A percentile compares a stretch with the other conserved stretches of the same genome.
Conservation (phyloP, 2,329 filamentous ascomycete genomes). For the Claviceps pazoutovae region DNA sequence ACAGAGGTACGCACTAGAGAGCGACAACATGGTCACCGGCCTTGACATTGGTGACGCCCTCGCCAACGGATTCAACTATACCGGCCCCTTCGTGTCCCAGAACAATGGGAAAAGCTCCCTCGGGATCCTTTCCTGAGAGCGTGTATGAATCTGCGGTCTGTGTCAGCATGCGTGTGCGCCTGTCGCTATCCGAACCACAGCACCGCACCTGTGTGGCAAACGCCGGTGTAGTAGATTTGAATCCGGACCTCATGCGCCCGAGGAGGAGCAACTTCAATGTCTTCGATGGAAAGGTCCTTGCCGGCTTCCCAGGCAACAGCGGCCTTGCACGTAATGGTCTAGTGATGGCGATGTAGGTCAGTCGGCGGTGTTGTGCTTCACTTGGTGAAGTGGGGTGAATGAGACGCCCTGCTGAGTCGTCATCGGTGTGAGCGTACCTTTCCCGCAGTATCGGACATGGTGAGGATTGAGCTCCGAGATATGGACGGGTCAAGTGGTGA, state of each 20-base stretch:
- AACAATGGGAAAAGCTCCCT: constrained; percentile 83
- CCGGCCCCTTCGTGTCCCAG: constrained; percentile 85
- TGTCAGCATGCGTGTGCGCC: constrained; percentile 3
- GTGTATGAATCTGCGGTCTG: constrained; percentile 66
- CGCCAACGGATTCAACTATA: constrained; percentile 83
- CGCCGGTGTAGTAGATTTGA: constrained; percentile 92
- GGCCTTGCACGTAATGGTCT: constrained; percentile 95
- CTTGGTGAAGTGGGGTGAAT: constrained; percentile 1
- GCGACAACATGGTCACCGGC: constrained; percentile 81
- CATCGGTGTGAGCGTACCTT: constrained; percentile 4
- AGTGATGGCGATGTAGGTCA: constrained; percentile 4
- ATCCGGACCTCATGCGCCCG: constrained; percentile 92
- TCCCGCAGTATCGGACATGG: constrained; percentile 6
- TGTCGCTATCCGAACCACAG: neutral
- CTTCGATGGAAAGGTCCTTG: constrained; percentile 77
- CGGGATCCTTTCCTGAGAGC: constrained; percentile 89
- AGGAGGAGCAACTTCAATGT: constrained; percentile 81
- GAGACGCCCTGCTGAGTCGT: constrained; percentile 2
- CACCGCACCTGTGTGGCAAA: constrained; percentile 80
- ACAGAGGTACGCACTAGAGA: constrained; percentile 50
- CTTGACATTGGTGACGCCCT: constrained; percentile 91
- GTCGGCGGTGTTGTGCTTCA: constrained; percentile 2
- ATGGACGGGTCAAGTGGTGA: neutral
- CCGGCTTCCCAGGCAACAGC: constrained; percentile 96
- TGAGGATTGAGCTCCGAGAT: neutral